Evolutionary conservation across 257 asterid genomes (phyloP).

Genomic region (Lycium ferocissimum): DNA sequence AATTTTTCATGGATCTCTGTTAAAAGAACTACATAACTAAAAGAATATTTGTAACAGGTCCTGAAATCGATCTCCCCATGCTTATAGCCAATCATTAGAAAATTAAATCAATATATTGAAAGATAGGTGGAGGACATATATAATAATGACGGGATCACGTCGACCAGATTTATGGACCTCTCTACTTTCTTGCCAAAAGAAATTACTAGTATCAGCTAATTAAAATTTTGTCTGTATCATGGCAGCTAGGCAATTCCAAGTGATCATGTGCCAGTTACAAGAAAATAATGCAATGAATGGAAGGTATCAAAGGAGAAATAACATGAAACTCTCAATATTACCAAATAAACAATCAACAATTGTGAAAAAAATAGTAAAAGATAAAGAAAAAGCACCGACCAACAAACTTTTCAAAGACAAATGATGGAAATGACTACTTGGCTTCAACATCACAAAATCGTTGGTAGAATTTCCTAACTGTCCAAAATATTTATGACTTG

Average conservation of each 20-base stretch:
- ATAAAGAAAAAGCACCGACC: not conserved
- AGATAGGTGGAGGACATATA: not conserved
- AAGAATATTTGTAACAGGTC: too few relatives aligned
- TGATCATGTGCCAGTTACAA: not conserved
- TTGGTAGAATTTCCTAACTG: not conserved
- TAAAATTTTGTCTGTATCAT: too few relatives aligned
- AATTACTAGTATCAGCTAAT: too few relatives aligned
- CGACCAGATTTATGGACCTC: not conserved
- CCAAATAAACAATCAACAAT: slow-evolving; percentile 2
- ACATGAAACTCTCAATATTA: not conserved
- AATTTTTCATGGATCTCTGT: too few relatives aligned
- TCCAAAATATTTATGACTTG: not conserved
- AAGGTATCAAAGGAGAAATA: not conserved
- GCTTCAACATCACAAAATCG: not conserved
- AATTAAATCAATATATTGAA: too few relatives aligned
- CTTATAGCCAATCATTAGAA: not conserved
- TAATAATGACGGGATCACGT: not conserved
- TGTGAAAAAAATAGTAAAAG: not conserved
- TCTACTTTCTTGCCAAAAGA: too few relatives aligned
- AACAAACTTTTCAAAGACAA: not conserved
- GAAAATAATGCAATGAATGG: not conserved
- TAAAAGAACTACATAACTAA: too few relatives aligned
- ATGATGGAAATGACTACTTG: not conserved
- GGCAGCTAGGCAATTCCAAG: not conserved
- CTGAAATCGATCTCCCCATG: too few relatives aligned